Percentiles rank a stretch among this genome's conserved stretches.
Evolutionary conservation across 352 stramenopile species (phyloP).

Genomic region (Poterioochromonas sp.): DNA sequence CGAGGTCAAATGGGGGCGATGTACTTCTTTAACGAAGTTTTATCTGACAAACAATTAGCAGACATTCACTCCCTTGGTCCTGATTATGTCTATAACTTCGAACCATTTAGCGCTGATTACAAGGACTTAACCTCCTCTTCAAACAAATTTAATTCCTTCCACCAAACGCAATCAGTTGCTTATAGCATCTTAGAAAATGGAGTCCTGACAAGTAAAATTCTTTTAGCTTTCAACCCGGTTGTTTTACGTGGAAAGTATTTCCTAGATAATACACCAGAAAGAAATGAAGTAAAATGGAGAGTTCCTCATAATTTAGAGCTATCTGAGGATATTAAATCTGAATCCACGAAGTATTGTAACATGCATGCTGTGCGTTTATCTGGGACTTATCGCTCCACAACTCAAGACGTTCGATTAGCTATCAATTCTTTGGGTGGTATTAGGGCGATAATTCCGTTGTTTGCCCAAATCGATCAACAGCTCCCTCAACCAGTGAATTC

Average conservation of each 20-base stretch:
- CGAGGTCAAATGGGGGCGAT: conserved; percentile 39
- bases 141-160: neutral
- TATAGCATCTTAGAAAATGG: conserved; percentile 12
- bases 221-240: conserved; percentile 42
- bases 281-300: conserved; percentile 35
- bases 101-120: neutral
- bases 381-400: conserved; percentile 37
- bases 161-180: neutral
- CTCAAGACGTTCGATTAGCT: conserved; percentile 39
- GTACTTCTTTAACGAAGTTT: conserved; percentile 41
- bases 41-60: conserved; percentile 35
- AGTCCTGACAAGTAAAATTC: conserved; percentile 34
- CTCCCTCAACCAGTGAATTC: no score
- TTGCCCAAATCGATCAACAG: conserved; percentile 36
- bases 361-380: conserved; percentile 40
- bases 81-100: conserved; percentile 42
- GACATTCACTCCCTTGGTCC: conserved; percentile 40
- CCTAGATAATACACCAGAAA: conserved; percentile 44
- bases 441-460: conserved; percentile 39
- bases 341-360: neutral
- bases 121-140: neutral
- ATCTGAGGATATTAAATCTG: neutral
- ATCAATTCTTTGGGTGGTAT: conserved; percentile 43
- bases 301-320: neutral
- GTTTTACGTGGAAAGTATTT: conserved; percentile 43